phyloP scores from a whole-genome alignment of 73 alveolate genomes.

The Stentor coeruleus region DNA sequence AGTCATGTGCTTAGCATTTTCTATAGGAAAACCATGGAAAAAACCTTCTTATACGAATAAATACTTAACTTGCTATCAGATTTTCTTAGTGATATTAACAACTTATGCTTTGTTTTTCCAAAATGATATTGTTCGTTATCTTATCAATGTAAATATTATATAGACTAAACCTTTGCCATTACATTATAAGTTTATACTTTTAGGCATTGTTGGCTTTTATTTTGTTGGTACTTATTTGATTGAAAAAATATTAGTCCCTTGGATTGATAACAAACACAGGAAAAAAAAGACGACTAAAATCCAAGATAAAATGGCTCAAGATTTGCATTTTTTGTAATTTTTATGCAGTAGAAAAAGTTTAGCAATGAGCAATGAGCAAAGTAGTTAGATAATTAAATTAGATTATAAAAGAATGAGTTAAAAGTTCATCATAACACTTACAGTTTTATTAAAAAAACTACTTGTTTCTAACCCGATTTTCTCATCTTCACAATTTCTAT shows the following conservation, averaged over 20 bases:
- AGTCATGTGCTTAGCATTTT: conserved; percentile 63
- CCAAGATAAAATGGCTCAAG: too few species aligned
- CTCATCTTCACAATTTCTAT: too few species aligned
- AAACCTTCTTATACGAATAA: conserved; percentile 77
- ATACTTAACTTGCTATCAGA: conserved; percentile 39
- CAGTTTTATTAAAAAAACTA: too few species aligned
- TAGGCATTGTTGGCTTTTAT: background rate
- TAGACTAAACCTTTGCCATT: background rate
- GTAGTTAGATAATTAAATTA: too few species aligned
- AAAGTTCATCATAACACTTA: too few species aligned
- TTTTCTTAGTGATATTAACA: background rate
- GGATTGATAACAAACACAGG: background rate
- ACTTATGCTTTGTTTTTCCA: background rate
- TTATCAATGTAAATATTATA: background rate
- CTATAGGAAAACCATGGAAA: conserved; percentile 88
- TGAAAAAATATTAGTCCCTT: background rate
- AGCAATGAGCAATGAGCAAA: too few species aligned
- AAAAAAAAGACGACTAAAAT: background rate
- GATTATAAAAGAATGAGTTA: too few species aligned
- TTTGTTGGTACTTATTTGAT: background rate
- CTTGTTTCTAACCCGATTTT: too few species aligned
- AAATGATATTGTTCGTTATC: background rate
- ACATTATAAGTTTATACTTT: background rate
- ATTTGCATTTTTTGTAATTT: too few species aligned
- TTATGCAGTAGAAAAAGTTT: too few species aligned